Evolutionary conservation across 371 early-diverging fungal genomes (phyloP), one percentile per base, ranked within the genome.

Genomic region (Mortierella sp.): DNA sequence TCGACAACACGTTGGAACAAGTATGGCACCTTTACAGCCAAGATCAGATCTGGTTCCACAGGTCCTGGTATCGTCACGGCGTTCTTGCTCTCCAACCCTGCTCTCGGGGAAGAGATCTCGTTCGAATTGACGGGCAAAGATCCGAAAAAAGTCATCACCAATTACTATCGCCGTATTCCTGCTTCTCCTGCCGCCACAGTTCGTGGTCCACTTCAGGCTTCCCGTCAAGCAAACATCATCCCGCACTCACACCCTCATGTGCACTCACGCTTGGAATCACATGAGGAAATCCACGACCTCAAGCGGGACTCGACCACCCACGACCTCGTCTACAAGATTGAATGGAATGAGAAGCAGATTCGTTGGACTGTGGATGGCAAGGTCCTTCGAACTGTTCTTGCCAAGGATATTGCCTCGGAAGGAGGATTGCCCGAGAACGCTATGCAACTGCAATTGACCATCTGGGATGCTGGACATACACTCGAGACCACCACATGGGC

Each of bases 31-130:
- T 76, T 76, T 26, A 39, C 63, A 26, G 63, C 62, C 16, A 76
- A 76, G 31, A 23, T 76, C 56, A 76, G 42, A 27, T 69, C 76
- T 4, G 76, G 70, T 0, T 51, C 76, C 13, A 76, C 70, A 1
- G 76, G 76, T 1, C 70, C 70, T 0, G 76, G 76, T 13, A 76
- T 76, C 26, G 76, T 76, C 47, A 69, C 76, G 2, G 76, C 76
- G 30, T 46, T 76, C 50, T 26, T 66, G 26, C 70, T 76, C 31
- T 69, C 66, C 27, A 76, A 76, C 56, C 76, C 76, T 0, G 61
- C 54, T 34, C 51, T 69, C n/a, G 70, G 76, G 13, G 76, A 76
- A 50, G 76, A 76, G 30, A 66, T 76, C 52, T 61, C 76, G 24
- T 65, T 76, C 41, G 70, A 76, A 31, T 19, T 76, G 39, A 76